Base-by-base conservation (phyloP, 164 flowering plant species). In the Sedum album region DNA sequence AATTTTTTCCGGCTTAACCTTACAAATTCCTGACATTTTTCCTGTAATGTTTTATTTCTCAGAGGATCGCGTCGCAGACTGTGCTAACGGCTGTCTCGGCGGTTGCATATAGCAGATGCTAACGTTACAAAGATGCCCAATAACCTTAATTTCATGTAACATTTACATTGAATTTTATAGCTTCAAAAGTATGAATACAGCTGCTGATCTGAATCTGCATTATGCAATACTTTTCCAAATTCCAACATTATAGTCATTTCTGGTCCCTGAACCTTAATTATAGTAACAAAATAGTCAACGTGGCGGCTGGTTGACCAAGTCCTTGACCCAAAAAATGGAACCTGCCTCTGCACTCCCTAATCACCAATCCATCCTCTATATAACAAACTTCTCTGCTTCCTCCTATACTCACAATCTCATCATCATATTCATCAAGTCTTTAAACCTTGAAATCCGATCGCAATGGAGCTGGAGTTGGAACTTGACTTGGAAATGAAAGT, bases 401-500 rank as follows among this genome's bases (percentile, higher is more conserved):
- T 35, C 48, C n/a, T 18, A 11, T 44, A 4, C 48, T 44, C n/a
- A 44, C 20, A 44, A 44, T 17, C 48, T 44, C 17, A 35, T 35
- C 38, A 18, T 51, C 26, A 51, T 51, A 51, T 51, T 51, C 57
- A 44, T 44, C 48, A 44, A 15, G 15, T 44, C 48, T 44, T 44
- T 17, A 13, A 17, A 44, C 15, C 4, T 44, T 18, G 15, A 44
- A 44, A 1, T 44, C 1, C 18, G 3, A 14, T 15, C 15, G 48
- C 15, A 44, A 44, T 21, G 28, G 14, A 23, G 26, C 28, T 7
- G 60, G 60, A 53, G 60, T 30, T 53, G n/a, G 21, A 14, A 18
- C 28, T 7, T 28, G 60, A 53, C 28, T 30, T 53, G n/a, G 21
- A 14, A 18, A 17, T 42, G 49, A 25, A 81, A 77, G 77, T 77